A percentile compares a stretch with the other conserved stretches of the same genome.
These are phyloP conservation scores for Neohortaea acidophila DNA, from an alignment of 495 filamentous ascomycete species.

Conservation along the genomic window DNA sequence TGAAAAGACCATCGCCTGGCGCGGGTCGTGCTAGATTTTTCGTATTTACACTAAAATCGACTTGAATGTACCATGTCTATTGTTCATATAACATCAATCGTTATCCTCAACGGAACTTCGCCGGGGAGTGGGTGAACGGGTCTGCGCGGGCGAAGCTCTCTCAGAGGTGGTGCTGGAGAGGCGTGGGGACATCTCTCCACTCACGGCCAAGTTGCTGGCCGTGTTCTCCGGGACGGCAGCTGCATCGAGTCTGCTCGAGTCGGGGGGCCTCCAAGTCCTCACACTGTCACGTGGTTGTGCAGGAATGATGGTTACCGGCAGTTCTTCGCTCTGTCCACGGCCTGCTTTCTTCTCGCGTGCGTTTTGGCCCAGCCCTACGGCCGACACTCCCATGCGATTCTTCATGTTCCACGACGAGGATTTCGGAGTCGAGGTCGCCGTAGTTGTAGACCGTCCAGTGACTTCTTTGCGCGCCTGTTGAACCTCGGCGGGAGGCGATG, in stretches of 20 bases:
- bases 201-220: too few relatives aligned
- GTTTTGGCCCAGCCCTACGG: slow-evolving; percentile 25
- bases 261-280: slow-evolving; percentile 22
- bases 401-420: slow-evolving; percentile 24
- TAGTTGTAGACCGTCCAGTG: slow-evolving; percentile 1
- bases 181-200: too few relatives aligned
- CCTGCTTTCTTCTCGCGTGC: slow-evolving; percentile 18
- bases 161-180: too few relatives aligned
- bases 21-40: too few relatives aligned
- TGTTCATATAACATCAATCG: too few relatives aligned
- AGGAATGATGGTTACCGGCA: slow-evolving; percentile 55
- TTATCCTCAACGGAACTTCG: too few relatives aligned
- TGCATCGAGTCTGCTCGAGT: too few relatives aligned
- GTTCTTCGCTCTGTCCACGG: slow-evolving; percentile 22
- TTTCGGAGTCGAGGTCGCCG: slow-evolving; percentile 20
- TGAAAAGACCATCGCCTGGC: too few relatives aligned
- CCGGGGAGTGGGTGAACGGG: not conserved
- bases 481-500: slow-evolving; percentile 40
- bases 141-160: not conserved
- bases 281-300: slow-evolving; percentile 39
- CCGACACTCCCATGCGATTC: slow-evolving; percentile 24
- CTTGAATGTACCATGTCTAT: too few relatives aligned
- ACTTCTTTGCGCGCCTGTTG: slow-evolving; percentile 27
- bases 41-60: too few relatives aligned
- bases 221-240: too few relatives aligned